Evolutionary conservation across 2,329 filamentous ascomycete genomes (phyloP), one percentile per base, ranked within the genome.

Genomic region (Phialemoniopsis sp.): DNA sequence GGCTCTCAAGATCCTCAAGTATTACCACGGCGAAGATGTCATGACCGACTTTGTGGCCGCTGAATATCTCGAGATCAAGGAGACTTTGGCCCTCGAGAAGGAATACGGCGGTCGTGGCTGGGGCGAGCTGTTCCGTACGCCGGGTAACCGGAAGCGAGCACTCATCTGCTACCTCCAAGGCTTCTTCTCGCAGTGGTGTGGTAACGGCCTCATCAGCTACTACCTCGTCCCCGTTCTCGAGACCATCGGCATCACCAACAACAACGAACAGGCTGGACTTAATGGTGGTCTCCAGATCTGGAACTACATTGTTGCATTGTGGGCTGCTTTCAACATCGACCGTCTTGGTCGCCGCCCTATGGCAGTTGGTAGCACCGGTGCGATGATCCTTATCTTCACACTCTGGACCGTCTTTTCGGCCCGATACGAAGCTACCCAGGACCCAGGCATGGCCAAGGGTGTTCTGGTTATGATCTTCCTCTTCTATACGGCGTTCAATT

Each of bases 111-210:
- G 62, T n/a, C n/a, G n/a, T n/a, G n/a, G n/a, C 40, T 83, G 79
- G 52, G 46, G 72, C 13, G 75, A 80, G 50, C 77, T 82, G 49
- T 46, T 82, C 50, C 63, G 60, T 45, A 82, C 79, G 26, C 70
- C 65, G 51, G 77, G 78, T n/a, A 82, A 83, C 62, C 67, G 76
- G 37, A 76, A 77, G 62, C 67, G 79, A 17, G 61, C 83, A 26
- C 63, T 71, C 33, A 70, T 83, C 37, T 63, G 80, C 32, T 55
- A 79, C 33, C 78, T 74, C 2, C 66, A 82, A n/a, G 42, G 38
- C 31, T 42, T 48, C 39, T 40, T 46, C 38, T 39, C 34, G 17
- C 46, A 48, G 39, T 46, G 44, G 44, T 42, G 34, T 5, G 46
- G 46, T 39, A 48, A 48, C 42, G 46, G 40, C 12, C 39, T 48